These are phyloP conservation scores for Arthrobotrys megalospora DNA, from an alignment of 2,329 filamentous ascomycete species.

Conservation along the genomic window DNA sequence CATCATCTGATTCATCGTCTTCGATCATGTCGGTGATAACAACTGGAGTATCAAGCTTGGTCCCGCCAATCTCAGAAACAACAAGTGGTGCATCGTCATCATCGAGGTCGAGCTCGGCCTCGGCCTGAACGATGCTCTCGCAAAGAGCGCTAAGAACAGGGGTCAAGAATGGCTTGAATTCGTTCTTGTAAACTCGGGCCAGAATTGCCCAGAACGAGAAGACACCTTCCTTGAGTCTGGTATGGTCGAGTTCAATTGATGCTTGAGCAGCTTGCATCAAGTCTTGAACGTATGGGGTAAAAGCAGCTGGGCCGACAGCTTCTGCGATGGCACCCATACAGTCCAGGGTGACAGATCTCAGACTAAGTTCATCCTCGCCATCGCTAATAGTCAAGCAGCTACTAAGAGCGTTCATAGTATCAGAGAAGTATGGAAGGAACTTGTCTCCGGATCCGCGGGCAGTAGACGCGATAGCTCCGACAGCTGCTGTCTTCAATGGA, in stretches of 20 bases:
- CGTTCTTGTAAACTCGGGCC: constrained; percentile 90
- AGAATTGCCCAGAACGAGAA: constrained; percentile 97
- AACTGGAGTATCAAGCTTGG: constrained; percentile 45
- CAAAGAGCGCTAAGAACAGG: constrained; percentile 86
- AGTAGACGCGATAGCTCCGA: constrained; percentile 90
- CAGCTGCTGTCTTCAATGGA: constrained; percentile 90
- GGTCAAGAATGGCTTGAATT: constrained; percentile 83
- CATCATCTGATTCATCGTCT: constrained; percentile 82
- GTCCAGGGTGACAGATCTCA: constrained; percentile 91
- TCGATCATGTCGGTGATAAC: constrained; percentile 72
- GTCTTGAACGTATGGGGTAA: constrained; percentile 90
- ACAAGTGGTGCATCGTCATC: constrained; percentile 67
- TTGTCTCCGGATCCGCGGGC: constrained; percentile 85
- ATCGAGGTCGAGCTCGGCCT: constrained; percentile 82
- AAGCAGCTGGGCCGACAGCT: constrained; percentile 86
- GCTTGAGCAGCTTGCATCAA: constrained; percentile 95
- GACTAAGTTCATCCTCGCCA: constrained; percentile 87
- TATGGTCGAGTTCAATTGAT: constrained; percentile 87
- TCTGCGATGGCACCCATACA: constrained; percentile 92
- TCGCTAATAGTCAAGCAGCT: constrained; percentile 88
- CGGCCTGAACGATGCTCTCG: constrained; percentile 88
- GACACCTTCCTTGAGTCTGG: constrained; percentile 92
- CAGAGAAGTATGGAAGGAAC: constrained; percentile 92
- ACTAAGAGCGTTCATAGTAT: constrained; percentile 90
- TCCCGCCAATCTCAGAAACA: constrained; percentile 70